These are phyloP conservation scores for Daldinia eschscholtzii DNA, from an alignment of 2,329 filamentous ascomycete genomes.

Conservation along the genomic window DNA sequence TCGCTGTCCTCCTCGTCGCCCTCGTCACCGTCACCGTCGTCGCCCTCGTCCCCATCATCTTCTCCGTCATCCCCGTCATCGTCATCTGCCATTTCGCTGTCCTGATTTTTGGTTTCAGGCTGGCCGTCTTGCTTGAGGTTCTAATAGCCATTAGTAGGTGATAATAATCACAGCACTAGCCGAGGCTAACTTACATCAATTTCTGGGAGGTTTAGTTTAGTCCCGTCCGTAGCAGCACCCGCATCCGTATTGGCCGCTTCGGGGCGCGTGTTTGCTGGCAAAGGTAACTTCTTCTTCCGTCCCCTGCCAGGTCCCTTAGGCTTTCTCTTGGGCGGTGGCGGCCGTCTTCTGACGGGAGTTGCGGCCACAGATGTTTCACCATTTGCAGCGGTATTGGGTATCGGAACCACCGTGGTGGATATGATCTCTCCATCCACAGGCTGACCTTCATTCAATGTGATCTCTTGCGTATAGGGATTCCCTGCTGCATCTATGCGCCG, in stretches of 20 bases:
- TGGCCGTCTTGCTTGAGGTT: constrained; percentile 59
- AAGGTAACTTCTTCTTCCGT: constrained; percentile 76
- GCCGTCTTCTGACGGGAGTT: constrained; percentile 68
- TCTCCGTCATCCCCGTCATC: constrained; percentile 63
- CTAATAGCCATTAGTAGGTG: constrained; percentile 49
- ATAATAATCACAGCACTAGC: neutral
- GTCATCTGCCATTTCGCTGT: constrained; percentile 68
- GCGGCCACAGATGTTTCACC: constrained; percentile 64
- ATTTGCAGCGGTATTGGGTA: constrained; percentile 67
- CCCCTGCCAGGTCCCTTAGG: constrained; percentile 83
- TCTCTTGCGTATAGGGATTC: constrained; percentile 85
- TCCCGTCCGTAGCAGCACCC: constrained; percentile 56
- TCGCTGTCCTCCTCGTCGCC: constrained; percentile 59
- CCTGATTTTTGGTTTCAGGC: constrained; percentile 60
- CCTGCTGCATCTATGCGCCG: constrained; percentile 82
- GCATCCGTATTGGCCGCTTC: constrained; percentile 55
- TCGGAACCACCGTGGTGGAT: constrained; percentile 67
- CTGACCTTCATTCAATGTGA: constrained; percentile 84
- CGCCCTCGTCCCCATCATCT: constrained; percentile 54
- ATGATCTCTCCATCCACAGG: constrained; percentile 85
- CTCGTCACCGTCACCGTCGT: constrained; percentile 60
- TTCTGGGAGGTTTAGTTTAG: constrained; percentile 56
- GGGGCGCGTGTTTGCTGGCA: constrained; percentile 52
- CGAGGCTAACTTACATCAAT: constrained; percentile 54
- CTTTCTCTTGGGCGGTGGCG: constrained; percentile 84